Base-by-base conservation (phyloP, 495 filamentous ascomycete species). In the Parathielavia hyrcaniae region DNA sequence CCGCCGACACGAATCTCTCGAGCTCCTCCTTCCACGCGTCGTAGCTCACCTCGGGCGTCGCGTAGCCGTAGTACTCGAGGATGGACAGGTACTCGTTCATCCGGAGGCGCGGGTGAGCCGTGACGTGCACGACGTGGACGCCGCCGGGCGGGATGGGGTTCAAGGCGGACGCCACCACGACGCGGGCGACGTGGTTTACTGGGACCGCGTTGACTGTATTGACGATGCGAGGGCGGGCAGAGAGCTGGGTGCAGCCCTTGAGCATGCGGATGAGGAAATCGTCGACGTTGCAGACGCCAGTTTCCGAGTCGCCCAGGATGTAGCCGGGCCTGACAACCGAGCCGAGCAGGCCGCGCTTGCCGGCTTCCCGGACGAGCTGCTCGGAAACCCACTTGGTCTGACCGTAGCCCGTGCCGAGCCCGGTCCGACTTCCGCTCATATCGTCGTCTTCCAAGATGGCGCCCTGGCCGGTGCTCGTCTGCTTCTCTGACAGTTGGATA, bases 181-280 rank as follows among this genome's bases (percentile, higher is more conserved):
- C 80, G 9, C 83, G 77, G 0, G 87, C 83, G 50, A 96, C 91
- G 65, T 93, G 88, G 64, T 85, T 81, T 26, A 97, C 91, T 0
- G 93, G 93, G 4, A 96, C 90, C 67, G 84, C 83, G 73, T 98
- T 98, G 66, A 97, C 83, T 0, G 89, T 91, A 73, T 96, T 98
- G 71, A 76, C 67, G 61, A 98, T 91, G 57, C 81, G 77, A 0
- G 93, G 93, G 2, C 86, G 81, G 26, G 78, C 73, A 0, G 70
- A 72, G 0, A 96, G 75, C 69, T 98, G 93, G 48, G 95, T 80
- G 60, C 89, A 95, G 46, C 90, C 92, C 73, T 96, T 96, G 38
- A 87, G 68, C 79, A 97, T 81, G 48, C 93, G 87, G 53, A 96
- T 81, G 22, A 97, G 75, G 78, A 97, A 97, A 72, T 97, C 92